Base-by-base conservation (phyloP, 1,284 basidiomycete species). In the Pyrrhoderma noxium region DNA sequence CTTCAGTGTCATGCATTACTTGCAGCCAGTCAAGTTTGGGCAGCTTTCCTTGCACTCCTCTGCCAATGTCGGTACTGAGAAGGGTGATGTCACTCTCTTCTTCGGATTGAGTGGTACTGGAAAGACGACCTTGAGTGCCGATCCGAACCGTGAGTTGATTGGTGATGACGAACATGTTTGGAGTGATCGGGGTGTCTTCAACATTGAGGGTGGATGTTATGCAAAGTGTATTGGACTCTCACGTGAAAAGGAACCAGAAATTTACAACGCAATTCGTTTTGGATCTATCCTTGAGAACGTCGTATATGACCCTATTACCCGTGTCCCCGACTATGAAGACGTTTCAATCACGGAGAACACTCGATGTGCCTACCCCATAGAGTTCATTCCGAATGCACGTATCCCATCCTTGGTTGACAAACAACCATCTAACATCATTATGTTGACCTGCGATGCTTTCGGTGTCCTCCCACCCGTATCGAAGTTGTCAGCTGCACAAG, bases 1-100 rank as follows among this genome's bases (percentile, higher is more conserved):
- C 68, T 99, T 99, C 78, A 93, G 90, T 49, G 94, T 99, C 64
- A 99, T 99, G 96, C 96, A 99, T 76, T 99, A 99, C 72, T 80
- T 99, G 59, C 93, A 96, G 76, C 95, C 96, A 18, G 88, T 99
- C 77, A 98, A 97, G 70, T 99, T 96, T 67, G 93, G 93, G 55
- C 93, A 97, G 69, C 82, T 99, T 55, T 98, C 94, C 31, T 82
- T 99, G 54, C 96, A 99, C 76, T 98, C 96, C n/a, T 97, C 93
- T 45, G 93, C 93, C 60, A 99, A 99, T 68, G 89, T 96, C 62
- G 95, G 95, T 55, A 85, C 84, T 60, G 78, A 89, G 54, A 78
- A 89, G 53, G 83, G 85, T 55, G 95, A 98, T 64, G 94, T 99
- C 49, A 94, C 96, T 1, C 83, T 99, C 60, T 99, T 99, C 85